Conservation (phyloP, 2,329 filamentous ascomycete genomes). For the Herpotrichia juniperi region DNA sequence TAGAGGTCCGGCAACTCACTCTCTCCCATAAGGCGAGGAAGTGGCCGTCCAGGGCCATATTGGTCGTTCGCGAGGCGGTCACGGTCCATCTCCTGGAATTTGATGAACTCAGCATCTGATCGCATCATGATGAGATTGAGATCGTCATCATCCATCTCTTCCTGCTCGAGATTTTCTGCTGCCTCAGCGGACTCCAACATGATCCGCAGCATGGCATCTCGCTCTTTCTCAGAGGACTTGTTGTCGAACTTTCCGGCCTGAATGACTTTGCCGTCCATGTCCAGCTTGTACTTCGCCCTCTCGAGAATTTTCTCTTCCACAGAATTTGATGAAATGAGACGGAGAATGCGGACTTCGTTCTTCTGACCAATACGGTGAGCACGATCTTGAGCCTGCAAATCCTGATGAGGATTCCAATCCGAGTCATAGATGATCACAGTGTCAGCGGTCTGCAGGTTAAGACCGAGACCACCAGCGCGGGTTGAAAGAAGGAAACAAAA, state of each 20-base stretch:
- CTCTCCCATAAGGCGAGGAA: conserved; percentile 84
- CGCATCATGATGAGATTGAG: conserved; percentile 93
- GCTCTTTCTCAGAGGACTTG: conserved; percentile 97
- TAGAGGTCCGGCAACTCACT: conserved; percentile 94
- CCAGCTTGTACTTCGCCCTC: conserved; percentile 94
- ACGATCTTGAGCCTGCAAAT: conserved; percentile 99
- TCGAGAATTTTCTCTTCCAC: conserved; percentile 99
- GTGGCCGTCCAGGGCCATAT: conserved; percentile 75
- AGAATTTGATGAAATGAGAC: conserved; percentile 94
- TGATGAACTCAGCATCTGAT: conserved; percentile 74
- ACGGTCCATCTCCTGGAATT: conserved; percentile 85
- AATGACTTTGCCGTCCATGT: conserved; percentile 99
- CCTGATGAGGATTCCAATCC: conserved; percentile 99
- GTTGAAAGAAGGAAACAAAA: conserved; percentile 99
- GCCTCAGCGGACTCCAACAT: conserved; percentile 81
- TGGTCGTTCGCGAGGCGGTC: conserved; percentile 68
- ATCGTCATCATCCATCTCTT: conserved; percentile 99
- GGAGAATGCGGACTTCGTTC: conserved; percentile 96
- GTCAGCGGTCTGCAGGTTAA: conserved; percentile 96
- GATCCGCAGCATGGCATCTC: conserved; percentile 94
- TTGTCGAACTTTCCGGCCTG: conserved; percentile 99
- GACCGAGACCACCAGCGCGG: conserved; percentile 94
- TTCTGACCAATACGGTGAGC: conserved; percentile 99
- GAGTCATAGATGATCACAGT: conserved; percentile 99
- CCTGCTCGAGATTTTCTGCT: conserved; percentile 77